These are phyloP conservation scores for Mycena kentingensis DNA, from an alignment of 768 basidiomycete species.

Conservation along the genomic window DNA sequence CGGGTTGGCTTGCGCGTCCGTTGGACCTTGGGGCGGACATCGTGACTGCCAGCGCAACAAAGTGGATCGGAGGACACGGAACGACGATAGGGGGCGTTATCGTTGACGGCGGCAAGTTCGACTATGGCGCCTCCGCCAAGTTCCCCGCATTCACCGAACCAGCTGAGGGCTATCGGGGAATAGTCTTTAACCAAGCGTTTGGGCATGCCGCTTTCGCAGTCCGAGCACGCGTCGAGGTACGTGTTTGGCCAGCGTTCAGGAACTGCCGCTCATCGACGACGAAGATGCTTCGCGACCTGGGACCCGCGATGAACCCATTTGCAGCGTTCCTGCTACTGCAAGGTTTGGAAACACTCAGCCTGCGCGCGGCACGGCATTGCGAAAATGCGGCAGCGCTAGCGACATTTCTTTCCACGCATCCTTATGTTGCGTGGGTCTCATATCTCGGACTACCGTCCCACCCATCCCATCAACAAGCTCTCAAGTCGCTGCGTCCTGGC, in stretches of 20 bases:
- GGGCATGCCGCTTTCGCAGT: not conserved
- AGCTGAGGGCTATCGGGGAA: not conserved
- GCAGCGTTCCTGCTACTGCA: slow-evolving; percentile 71
- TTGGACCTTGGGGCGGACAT: slow-evolving; percentile 27
- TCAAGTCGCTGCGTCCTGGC: slow-evolving; percentile 53
- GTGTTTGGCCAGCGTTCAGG: not conserved
- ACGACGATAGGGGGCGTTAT: slow-evolving; percentile 59
- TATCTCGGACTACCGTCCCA: slow-evolving; percentile 73
- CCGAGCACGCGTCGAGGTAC: not conserved
- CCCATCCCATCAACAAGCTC: slow-evolving; percentile 59
- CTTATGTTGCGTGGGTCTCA: slow-evolving; percentile 71
- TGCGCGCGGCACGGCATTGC: slow-evolving; percentile 59
- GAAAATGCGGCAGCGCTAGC: slow-evolving; percentile 57
- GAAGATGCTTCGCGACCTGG: slow-evolving; percentile 67
- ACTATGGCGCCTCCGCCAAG: not conserved
- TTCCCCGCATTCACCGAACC: not conserved
- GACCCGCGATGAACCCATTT: slow-evolving; percentile 50
- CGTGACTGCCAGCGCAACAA: slow-evolving; percentile 36
- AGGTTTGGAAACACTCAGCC: slow-evolving; percentile 66
- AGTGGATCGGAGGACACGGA: slow-evolving; percentile 33
- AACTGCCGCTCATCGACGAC: not conserved
- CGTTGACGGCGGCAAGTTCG: not conserved
- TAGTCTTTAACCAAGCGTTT: not conserved
- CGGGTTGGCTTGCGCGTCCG: slow-evolving; percentile 28
- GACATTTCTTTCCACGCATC: slow-evolving; percentile 62